Evolutionary conservation across 495 filamentous ascomycete species (phyloP).

Genomic region (Paragyromitra xinjiangensis): DNA sequence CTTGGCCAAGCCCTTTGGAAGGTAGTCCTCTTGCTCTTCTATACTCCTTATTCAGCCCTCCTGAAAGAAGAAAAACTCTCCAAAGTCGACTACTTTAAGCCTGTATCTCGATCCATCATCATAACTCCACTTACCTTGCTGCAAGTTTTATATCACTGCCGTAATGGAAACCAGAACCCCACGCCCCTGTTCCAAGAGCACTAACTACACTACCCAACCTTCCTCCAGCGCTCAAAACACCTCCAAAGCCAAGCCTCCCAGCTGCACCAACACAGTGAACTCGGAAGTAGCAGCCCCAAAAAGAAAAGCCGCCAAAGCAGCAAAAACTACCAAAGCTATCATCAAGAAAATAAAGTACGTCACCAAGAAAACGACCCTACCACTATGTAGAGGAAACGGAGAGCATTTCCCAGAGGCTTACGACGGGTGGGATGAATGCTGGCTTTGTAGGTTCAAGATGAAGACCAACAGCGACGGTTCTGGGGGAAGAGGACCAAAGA

Average conservation of each 20-base stretch:
- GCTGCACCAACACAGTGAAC: no score
- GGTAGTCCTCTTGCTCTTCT: no score
- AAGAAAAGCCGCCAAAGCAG: neutral
- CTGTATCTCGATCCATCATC: no score
- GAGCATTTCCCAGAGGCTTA: neutral
- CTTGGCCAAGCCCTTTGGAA: no score
- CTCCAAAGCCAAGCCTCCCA: neutral
- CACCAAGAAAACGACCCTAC: neutral
- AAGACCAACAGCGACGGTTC: neutral
- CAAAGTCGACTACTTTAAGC: no score
- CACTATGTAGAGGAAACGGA: neutral
- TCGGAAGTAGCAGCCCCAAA: neutral
- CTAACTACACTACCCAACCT: no score
- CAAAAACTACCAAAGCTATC: neutral
- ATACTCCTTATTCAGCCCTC: no score
- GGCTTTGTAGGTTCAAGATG: constrained; percentile 6
- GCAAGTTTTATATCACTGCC: no score
- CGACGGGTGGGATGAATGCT: neutral
- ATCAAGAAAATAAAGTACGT: constrained; percentile 10
- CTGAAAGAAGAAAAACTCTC: no score
- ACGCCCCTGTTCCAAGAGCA: no score
- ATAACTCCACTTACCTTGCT: no score
- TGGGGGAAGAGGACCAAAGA: neutral
- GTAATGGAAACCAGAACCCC: no score
- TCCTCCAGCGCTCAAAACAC: neutral